Evolutionary conservation across 441 rosid genomes (phyloP).

Genomic region (Arabidopsis hybrid): DNA sequence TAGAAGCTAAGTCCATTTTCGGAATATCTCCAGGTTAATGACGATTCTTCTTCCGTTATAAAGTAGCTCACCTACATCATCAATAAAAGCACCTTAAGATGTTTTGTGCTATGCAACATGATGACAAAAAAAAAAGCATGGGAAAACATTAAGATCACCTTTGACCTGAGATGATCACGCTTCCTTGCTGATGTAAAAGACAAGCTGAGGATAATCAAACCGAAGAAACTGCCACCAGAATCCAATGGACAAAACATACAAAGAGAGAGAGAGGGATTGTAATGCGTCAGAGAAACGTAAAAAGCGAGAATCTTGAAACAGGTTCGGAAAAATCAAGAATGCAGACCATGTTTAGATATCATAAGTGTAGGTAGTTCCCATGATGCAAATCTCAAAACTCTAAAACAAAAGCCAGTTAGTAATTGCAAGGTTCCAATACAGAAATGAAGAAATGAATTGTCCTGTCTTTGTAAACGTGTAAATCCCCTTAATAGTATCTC

Average conservation of each 20-base stretch:
- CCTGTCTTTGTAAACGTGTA: conserved; percentile 37
- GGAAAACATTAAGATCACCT: not conserved
- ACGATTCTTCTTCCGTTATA: conserved; percentile 12
- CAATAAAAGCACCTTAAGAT: not conserved
- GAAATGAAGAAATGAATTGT: conserved; percentile 28
- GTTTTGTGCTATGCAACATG: not conserved
- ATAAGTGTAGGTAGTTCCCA: conserved; percentile 14
- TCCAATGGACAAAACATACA: conserved; percentile 10
- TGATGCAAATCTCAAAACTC: conserved; percentile 21
- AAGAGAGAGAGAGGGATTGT: conserved; percentile 12
- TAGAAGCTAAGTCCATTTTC: conserved; percentile 45
- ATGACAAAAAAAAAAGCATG: not conserved
- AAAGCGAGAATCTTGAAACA: not conserved
- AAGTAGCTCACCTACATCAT: conserved; percentile 30
- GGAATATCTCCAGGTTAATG: conserved; percentile 19
- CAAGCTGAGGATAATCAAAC: conserved; percentile 30
- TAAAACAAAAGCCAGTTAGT: not conserved
- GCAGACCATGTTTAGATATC: conserved; percentile 35
- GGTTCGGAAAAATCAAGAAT: conserved; percentile 24
- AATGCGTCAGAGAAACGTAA: conserved; percentile 14
- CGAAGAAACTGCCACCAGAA: conserved; percentile 29
- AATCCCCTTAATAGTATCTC: conserved; percentile 37
- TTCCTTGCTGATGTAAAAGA: conserved; percentile 25
- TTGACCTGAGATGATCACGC: conserved; percentile 44
- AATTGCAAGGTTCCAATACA: conserved; percentile 26